phyloP scores from a whole-genome alignment of 1,284 basidiomycete genomes.

The Prillingera fragicola region DNA sequence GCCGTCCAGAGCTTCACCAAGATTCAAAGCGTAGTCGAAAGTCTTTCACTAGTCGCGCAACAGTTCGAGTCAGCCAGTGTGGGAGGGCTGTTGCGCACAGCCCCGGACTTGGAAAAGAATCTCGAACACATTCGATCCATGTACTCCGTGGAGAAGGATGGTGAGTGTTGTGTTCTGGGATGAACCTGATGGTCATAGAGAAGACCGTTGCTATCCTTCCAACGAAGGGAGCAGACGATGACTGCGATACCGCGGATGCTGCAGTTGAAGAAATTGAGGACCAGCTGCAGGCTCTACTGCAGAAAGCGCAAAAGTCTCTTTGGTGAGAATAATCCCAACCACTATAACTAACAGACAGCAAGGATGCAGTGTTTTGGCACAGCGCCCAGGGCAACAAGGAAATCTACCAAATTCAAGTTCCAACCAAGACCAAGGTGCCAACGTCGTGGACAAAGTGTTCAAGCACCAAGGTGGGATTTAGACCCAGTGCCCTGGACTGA shows the following conservation, averaged over 20 bases:
- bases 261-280: conserved; percentile 66
- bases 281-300: conserved; percentile 62
- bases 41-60: conserved; percentile 62
- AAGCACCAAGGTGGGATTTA: conserved; percentile 63
- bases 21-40: conserved; percentile 61
- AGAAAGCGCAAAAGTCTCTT: conserved; percentile 56
- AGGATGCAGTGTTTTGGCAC: conserved; percentile 71
- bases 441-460: conserved; percentile 75
- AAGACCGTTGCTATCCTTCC: conserved; percentile 57
- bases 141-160: conserved; percentile 62
- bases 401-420: conserved; percentile 77
- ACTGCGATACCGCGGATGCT: conserved; percentile 67
- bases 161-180: conserved; percentile 47
- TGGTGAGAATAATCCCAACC: conserved; percentile 43
- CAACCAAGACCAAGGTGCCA: conserved; percentile 61
- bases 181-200: conserved; percentile 4
- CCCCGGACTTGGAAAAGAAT: conserved; percentile 62
- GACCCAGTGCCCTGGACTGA: too few species aligned
- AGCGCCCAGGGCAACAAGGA: conserved; percentile 80
- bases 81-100: conserved; percentile 65
- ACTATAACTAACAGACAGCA: too few species aligned
- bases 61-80: conserved; percentile 71
- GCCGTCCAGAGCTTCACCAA: conserved; percentile 64
- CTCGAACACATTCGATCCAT: conserved; percentile 67
- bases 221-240: conserved; percentile 71